These are phyloP conservation scores for Salix arbutifolia DNA, from an alignment of 345 rosid species.

Conservation along the genomic window DNA sequence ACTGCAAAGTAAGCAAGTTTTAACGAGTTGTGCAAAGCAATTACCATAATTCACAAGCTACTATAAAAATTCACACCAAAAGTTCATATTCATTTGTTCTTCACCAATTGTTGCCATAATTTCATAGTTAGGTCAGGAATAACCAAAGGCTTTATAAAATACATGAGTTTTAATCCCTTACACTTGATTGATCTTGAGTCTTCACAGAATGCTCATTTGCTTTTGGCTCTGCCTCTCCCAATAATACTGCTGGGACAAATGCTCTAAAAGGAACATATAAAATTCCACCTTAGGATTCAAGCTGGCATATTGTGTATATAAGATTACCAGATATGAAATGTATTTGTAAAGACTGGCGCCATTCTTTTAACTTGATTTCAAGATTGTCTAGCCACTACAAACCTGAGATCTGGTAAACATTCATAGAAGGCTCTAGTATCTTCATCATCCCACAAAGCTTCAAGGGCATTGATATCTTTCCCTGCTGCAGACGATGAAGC, in stretches of 20 bases:
- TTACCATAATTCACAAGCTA: background rate
- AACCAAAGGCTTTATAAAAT: background rate
- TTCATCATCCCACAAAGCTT: slow-evolving; percentile 96
- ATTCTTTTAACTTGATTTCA: background rate
- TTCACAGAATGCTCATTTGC: slow-evolving; percentile 67
- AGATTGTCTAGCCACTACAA: slow-evolving; percentile 21
- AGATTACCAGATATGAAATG: background rate
- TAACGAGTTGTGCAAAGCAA: background rate
- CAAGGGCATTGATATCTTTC: slow-evolving; percentile 69
- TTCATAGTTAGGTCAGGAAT: background rate
- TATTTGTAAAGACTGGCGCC: background rate
- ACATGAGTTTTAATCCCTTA: slow-evolving; percentile 30
- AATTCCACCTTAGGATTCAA: background rate
- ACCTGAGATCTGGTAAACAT: slow-evolving; percentile 97
- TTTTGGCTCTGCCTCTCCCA: slow-evolving; percentile 88
- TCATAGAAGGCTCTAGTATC: slow-evolving; percentile 96
- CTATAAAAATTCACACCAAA: background rate
- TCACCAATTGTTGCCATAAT: background rate
- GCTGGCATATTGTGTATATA: background rate
- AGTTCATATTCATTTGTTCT: background rate
- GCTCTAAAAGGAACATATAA: slow-evolving; percentile 56
- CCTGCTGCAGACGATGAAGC: slow-evolving; percentile 60
- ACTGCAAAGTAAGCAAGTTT: background rate
- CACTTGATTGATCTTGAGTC: slow-evolving; percentile 63
- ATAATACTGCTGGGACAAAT: slow-evolving; percentile 95